These are phyloP conservation scores for Zychaea mexicana DNA, from an alignment of 371 early-diverging fungal genomes.

Conservation along the genomic window DNA sequence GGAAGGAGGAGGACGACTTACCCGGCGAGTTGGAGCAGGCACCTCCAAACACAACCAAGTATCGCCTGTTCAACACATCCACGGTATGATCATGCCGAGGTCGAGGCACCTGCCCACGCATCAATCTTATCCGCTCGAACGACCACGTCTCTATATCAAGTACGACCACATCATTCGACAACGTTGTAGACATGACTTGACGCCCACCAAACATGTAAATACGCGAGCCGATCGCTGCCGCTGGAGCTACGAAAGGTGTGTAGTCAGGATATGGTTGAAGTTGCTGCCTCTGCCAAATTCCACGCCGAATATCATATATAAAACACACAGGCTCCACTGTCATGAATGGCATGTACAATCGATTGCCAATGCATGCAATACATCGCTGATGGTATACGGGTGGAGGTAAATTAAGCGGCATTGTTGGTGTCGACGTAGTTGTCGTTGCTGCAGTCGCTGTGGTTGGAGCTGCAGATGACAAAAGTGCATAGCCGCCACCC, in stretches of 20 bases:
- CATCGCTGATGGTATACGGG: constrained; percentile 18
- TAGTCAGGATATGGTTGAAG: constrained; percentile 3
- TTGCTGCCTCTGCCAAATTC: constrained; percentile 12
- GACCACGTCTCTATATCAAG: constrained; percentile 15
- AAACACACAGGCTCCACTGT: constrained; percentile 24
- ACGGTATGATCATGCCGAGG: constrained; percentile 27
- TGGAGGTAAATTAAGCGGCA: background rate
- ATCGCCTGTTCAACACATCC: constrained; percentile 19
- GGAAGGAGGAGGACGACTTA: background rate
- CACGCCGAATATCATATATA: constrained; percentile 17
- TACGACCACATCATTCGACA: constrained; percentile 19
- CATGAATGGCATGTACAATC: constrained; percentile 29
- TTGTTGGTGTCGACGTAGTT: background rate
- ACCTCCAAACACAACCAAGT: constrained; percentile 29
- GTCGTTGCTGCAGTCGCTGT: background rate
- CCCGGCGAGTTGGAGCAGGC: constrained; percentile 23
- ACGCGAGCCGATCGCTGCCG: constrained; percentile 14
- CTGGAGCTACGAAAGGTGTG: constrained; percentile 21
- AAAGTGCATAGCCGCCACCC: no score
- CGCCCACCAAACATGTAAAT: constrained; percentile 31
- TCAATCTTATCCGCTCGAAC: constrained; percentile 4
- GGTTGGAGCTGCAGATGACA: no score
- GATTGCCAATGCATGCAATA: constrained; percentile 18
- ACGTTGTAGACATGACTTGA: constrained; percentile 9
- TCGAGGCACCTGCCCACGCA: constrained; percentile 15